Evolutionary conservation across 805 yeast genomes (phyloP).

Genomic region (Monosporozyma aerobia): DNA sequence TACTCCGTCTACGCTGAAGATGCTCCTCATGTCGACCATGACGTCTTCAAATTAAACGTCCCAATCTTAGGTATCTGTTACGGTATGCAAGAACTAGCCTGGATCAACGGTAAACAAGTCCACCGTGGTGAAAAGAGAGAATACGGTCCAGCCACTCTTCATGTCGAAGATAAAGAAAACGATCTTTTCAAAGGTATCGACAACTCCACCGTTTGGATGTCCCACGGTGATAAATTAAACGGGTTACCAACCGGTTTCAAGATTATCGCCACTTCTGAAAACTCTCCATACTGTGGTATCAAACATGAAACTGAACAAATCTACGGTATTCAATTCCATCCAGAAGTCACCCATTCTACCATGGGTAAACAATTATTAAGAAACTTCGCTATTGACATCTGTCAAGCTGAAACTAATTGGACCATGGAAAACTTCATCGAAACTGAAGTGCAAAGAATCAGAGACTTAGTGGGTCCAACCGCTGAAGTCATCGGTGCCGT

Average conservation of each 20-base stretch:
- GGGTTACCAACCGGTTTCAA: slow-evolving; percentile 85
- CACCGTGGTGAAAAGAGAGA: slow-evolving; percentile 96
- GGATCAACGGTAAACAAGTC: slow-evolving; percentile 89
- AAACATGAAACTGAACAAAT: slow-evolving; percentile 63
- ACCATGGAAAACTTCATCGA: slow-evolving; percentile 96
- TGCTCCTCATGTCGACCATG: slow-evolving; percentile 97
- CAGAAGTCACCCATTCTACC: slow-evolving; percentile 94
- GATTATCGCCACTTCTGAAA: slow-evolving; percentile 81
- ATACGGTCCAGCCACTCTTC: slow-evolving; percentile 90
- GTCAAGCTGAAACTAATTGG: slow-evolving; percentile 87
- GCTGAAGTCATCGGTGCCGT: slow-evolving; percentile 99
- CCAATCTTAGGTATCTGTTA: slow-evolving; percentile 97
- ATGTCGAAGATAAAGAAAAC: slow-evolving; percentile 57
- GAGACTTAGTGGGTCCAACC: slow-evolving; percentile 86
- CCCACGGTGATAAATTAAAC: slow-evolving; percentile 93
- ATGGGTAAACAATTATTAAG: slow-evolving; percentile 80
- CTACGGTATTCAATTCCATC: slow-evolving; percentile 97
- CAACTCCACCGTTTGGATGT: slow-evolving; percentile 98
- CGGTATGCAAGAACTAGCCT: slow-evolving; percentile 98
- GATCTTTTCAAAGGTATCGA: slow-evolving; percentile 81
- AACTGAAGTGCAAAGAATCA: slow-evolving; percentile 89
- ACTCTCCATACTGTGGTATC: slow-evolving; percentile 94
- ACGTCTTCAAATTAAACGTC: slow-evolving; percentile 77
- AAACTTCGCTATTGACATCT: slow-evolving; percentile 89
- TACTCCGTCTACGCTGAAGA: slow-evolving; percentile 93